Evolutionary conservation across 352 stramenopile species (phyloP).

Genomic region (Pythium phragmiticola): DNA sequence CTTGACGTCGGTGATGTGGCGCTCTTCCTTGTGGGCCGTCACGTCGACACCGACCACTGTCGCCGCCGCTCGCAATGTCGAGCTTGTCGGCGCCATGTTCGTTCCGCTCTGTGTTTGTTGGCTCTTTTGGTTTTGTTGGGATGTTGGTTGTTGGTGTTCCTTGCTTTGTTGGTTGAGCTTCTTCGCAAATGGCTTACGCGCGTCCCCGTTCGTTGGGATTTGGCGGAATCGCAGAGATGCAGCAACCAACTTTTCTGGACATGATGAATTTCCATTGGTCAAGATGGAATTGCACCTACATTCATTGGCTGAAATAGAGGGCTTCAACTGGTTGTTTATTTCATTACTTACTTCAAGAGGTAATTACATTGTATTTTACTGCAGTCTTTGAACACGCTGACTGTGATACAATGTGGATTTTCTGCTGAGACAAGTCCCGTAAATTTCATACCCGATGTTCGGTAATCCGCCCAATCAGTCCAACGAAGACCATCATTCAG

Average conservation of each 20-base stretch:
- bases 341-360: background rate
- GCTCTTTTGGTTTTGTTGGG: too few relatives aligned
- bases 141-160: too few relatives aligned
- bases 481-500: constrained; percentile 2
- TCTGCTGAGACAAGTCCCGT: constrained; percentile 4
- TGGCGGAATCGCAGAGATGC: too few relatives aligned
- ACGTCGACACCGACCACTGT: constrained; percentile 51
- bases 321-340: background rate
- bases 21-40: constrained; percentile 64
- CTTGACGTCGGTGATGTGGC: constrained; percentile 43
- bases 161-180: too few relatives aligned
- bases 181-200: too few relatives aligned
- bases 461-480: background rate
- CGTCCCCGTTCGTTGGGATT: too few relatives aligned
- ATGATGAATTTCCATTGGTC: background rate
- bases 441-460: background rate
- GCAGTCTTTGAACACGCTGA: too few relatives aligned
- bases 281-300: background rate
- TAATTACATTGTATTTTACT: background rate
- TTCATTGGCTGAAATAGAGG: background rate
- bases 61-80: background rate
- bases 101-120: too few relatives aligned
- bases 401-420: background rate
- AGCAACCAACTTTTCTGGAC: too few relatives aligned
- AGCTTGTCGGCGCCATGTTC: too few relatives aligned